A percentile compares a stretch with the other conserved stretches of the same genome.
Evolutionary conservation across 768 basidiomycete species (phyloP).

Genomic region (Kwoniella mangroviensis): DNA sequence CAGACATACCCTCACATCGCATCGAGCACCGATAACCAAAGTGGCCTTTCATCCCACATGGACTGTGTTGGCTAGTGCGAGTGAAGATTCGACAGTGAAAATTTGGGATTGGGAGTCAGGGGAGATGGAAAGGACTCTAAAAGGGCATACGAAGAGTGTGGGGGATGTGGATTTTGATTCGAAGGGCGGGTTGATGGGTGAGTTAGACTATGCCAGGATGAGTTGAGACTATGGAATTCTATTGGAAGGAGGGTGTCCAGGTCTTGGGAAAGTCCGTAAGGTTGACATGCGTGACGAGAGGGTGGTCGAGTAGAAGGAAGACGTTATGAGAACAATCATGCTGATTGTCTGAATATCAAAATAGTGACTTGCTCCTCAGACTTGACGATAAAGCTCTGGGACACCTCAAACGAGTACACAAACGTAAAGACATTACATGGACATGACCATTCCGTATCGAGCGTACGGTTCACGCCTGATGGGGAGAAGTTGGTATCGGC

Average conservation of each 20-base stretch:
- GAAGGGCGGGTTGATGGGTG: slow-evolving; percentile 81
- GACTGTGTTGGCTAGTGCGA: slow-evolving; percentile 79
- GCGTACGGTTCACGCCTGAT: slow-evolving; percentile 80
- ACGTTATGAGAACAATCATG: too few species aligned
- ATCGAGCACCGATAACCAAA: slow-evolving; percentile 74
- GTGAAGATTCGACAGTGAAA: slow-evolving; percentile 87
- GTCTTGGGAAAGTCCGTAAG: background rate
- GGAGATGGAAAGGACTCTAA: slow-evolving; percentile 86
- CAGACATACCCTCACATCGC: slow-evolving; percentile 74
- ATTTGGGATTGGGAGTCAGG: slow-evolving; percentile 98
- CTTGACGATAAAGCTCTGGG: slow-evolving; percentile 91
- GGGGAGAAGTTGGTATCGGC: slow-evolving; percentile 83
- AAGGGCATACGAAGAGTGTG: slow-evolving; percentile 88
- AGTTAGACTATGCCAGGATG: slow-evolving; percentile 27
- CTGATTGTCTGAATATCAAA: background rate
- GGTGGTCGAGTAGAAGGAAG: too few species aligned
- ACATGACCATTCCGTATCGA: slow-evolving; percentile 89
- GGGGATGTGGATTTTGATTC: slow-evolving; percentile 86
- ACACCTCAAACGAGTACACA: slow-evolving; percentile 85
- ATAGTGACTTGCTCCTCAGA: slow-evolving; percentile 78
- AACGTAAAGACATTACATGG: slow-evolving; percentile 84
- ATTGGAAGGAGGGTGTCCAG: background rate
- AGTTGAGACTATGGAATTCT: background rate
- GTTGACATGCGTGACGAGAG: too few species aligned
- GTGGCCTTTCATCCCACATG: slow-evolving; percentile 87